These are phyloP conservation scores for Hypsizygus ulmarius DNA, from an alignment of 1,284 basidiomycete genomes.

Conservation along the genomic window DNA sequence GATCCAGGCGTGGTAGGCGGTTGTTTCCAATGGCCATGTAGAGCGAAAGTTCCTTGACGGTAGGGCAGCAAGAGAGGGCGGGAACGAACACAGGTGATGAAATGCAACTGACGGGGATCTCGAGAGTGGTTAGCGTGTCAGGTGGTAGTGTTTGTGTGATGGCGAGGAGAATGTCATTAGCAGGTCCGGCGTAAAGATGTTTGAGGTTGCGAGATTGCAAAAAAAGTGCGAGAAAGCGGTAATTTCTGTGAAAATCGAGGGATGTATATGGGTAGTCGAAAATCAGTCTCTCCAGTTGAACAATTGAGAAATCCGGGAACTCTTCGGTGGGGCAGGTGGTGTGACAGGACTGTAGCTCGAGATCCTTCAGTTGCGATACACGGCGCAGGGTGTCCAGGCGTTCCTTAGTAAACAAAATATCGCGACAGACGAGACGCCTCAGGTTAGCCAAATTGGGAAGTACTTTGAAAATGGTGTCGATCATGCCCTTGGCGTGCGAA, in stretches of 20 bases:
- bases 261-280: conserved; percentile 18
- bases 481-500: conserved; percentile 7
- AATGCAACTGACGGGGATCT: conserved; percentile 19
- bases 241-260: conserved; percentile 7
- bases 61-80: conserved; percentile 9
- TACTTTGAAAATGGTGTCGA: conserved; percentile 15
- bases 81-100: conserved; percentile 14
- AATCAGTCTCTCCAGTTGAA: conserved; percentile 13
- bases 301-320: conserved; percentile 15
- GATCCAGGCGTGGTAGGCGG: conserved; percentile 14
- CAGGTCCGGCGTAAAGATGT: conserved; percentile 15
- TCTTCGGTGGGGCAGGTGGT: conserved; percentile 10
- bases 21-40: conserved; percentile 15
- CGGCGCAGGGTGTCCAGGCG: conserved; percentile 13
- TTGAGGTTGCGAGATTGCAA: conserved; percentile 15
- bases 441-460: conserved; percentile 18
- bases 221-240: conserved; percentile 14
- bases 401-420: conserved; percentile 11
- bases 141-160: conserved; percentile 9
- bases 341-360: conserved; percentile 20
- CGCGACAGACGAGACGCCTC: conserved; percentile 18
- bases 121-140: conserved; percentile 14
- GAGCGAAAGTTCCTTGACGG: conserved; percentile 16
- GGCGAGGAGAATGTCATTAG: conserved; percentile 16
- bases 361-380: conserved; percentile 13